Percentiles rank a stretch among this genome's conserved stretches.
Evolutionary conservation across 371 early-diverging fungal species (phyloP).

Genomic region (Syncephalastrum racemosum): DNA sequence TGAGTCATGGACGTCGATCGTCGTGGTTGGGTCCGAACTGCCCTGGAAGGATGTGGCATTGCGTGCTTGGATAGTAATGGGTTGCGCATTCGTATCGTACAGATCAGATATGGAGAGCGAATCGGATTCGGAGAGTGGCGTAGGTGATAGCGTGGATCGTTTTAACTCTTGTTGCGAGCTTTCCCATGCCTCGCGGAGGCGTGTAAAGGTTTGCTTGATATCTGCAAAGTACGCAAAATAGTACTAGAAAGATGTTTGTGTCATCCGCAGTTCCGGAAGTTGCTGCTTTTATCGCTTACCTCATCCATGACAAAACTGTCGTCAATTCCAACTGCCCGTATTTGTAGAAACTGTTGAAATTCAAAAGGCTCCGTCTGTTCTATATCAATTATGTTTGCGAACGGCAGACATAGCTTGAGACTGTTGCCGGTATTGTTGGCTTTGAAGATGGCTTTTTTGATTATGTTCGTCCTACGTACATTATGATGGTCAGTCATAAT

Average conservation of each 20-base stretch:
- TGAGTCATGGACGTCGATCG: conserved; percentile 15
- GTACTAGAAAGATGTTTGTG: conserved; percentile 43
- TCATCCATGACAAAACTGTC: conserved; percentile 67
- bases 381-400: conserved; percentile 59
- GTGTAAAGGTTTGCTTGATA: conserved; percentile 39
- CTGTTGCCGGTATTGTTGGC: conserved; percentile 65
- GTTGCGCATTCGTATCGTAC: conserved; percentile 31
- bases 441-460: conserved; percentile 65
- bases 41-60: neutral
- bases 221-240: conserved; percentile 71
- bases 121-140: neutral
- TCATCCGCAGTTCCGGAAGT: neutral
- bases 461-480: conserved; percentile 47
- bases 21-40: conserved; percentile 11
- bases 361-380: conserved; percentile 58
- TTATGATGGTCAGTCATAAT: conserved; percentile 6
- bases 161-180: conserved; percentile 13
- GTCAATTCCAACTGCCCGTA: conserved; percentile 61
- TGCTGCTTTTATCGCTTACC: conserved; percentile 27
- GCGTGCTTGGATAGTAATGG: conserved; percentile 26
- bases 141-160: neutral
- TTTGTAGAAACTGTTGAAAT: conserved; percentile 59
- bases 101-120: conserved; percentile 40
- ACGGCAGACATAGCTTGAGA: conserved; percentile 61
- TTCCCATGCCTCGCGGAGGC: conserved; percentile 34